These are phyloP conservation scores for Escallonia rubra DNA, from an alignment of 129 eudicot species.

Conservation along the genomic window DNA sequence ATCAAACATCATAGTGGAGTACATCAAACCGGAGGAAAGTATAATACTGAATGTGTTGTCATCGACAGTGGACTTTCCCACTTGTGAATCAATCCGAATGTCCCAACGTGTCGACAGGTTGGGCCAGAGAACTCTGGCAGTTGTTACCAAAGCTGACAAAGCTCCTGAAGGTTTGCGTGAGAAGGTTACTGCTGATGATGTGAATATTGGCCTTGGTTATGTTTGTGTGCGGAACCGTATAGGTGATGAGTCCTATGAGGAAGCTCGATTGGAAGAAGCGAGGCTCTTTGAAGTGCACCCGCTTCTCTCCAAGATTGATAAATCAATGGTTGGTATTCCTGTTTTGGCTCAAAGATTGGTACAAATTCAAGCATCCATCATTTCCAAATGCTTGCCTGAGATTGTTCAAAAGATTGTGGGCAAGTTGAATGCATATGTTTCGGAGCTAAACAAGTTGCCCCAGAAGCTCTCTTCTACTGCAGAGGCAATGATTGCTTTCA, in stretches of 20 bases:
- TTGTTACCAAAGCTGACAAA: conserved; percentile 30
- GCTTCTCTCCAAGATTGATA: conserved; percentile 17
- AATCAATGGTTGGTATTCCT: conserved; percentile 32
- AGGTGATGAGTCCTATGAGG: conserved; percentile 16
- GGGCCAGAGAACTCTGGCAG: conserved; percentile 34
- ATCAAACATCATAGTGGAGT: conserved; percentile 25
- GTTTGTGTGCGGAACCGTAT: conserved; percentile 28
- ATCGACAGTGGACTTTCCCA: conserved; percentile 27
- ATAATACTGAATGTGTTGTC: conserved; percentile 36
- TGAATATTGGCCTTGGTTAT: conserved; percentile 28
- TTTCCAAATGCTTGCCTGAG: conserved; percentile 23
- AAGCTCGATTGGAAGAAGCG: conserved; percentile 21
- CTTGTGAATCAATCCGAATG: conserved; percentile 33
- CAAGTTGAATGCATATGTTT: conserved; percentile 18
- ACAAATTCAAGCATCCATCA: conserved; percentile 24
- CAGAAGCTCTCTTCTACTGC: conserved; percentile 15
- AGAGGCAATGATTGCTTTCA: conserved; percentile 32
- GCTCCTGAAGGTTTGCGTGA: conserved; percentile 31
- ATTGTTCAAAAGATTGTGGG: conserved; percentile 21
- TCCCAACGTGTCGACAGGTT: conserved; percentile 21
- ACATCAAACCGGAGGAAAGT: conserved; percentile 34
- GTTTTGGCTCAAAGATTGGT: conserved; percentile 17
- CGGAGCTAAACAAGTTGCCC: conserved; percentile 34
- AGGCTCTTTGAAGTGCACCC: conserved; percentile 10
- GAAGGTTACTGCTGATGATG: conserved; percentile 37